Evolutionary conservation across 2,329 filamentous ascomycete species (phyloP).

Genomic region (Phyllachora maydis): DNA sequence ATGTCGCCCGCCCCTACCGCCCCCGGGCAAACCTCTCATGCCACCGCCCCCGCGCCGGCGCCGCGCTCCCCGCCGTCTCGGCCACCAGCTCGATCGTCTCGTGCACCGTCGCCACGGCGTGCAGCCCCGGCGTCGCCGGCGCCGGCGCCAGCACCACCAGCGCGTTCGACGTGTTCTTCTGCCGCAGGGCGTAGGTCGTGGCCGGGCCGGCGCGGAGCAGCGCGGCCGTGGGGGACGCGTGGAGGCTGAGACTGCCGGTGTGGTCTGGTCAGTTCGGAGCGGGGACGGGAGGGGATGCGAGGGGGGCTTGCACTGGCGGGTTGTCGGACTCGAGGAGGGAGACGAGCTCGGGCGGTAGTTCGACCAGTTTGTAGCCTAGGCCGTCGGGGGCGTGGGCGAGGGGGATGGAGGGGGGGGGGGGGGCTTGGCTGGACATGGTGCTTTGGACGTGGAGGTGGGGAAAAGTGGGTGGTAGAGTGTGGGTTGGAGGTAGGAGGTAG

Average conservation of each 20-base stretch:
- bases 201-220: conserved; percentile 28
- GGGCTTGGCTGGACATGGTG: too few relatives aligned
- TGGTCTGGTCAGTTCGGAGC: background rate
- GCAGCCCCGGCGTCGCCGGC: conserved; percentile 14
- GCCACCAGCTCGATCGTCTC: conserved; percentile 40
- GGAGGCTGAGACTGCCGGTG: conserved; percentile 20
- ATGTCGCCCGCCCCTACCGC: conserved; percentile 10
- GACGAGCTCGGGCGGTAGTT: conserved; percentile 37
- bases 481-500: too few relatives aligned
- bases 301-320: conserved; percentile 25
- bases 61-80: conserved; percentile 11
- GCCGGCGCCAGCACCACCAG: conserved; percentile 29
- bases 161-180: conserved; percentile 50
- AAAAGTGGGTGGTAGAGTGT: conserved; percentile 1
- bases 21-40: conserved; percentile 34
- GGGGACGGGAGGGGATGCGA: background rate
- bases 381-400: conserved; percentile 26
- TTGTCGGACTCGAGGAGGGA: conserved; percentile 29
- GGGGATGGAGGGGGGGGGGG: too few relatives aligned
- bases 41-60: conserved; percentile 28
- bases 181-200: conserved; percentile 35
- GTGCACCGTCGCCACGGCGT: conserved; percentile 31
- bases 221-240: conserved; percentile 27
- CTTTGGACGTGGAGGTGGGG: too few relatives aligned
- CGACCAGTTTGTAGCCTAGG: conserved; percentile 35